phyloP scores from a whole-genome alignment of 2,329 filamentous ascomycete genomes.

The Erysiphe pisi region DNA sequence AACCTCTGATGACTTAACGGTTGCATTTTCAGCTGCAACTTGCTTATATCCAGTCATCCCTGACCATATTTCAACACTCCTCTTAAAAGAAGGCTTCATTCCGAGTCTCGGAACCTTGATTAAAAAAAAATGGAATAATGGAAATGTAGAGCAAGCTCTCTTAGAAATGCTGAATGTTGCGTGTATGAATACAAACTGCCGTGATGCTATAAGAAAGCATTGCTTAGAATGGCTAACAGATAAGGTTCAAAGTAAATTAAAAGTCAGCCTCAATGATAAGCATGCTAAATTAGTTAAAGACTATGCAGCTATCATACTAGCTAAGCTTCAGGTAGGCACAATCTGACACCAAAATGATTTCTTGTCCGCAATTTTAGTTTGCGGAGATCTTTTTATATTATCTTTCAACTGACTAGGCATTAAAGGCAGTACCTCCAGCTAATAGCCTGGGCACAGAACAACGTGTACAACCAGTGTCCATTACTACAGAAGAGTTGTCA shows the following conservation, averaged over 20 bases:
- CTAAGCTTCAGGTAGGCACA: conserved; percentile 54
- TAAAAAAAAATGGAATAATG: conserved; percentile 69
- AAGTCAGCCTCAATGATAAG: conserved; percentile 36
- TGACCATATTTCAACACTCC: conserved; percentile 62
- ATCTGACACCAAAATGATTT: conserved; percentile 30
- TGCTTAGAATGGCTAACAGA: conserved; percentile 81
- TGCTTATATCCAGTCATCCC: conserved; percentile 78
- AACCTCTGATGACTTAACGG: conserved; percentile 77
- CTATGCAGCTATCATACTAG: conserved; percentile 62
- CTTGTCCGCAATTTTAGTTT: too few species aligned
- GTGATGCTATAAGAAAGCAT: conserved; percentile 73
- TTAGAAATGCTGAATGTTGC: conserved; percentile 85
- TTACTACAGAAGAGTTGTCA: conserved; percentile 55
- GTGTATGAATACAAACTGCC: conserved; percentile 71
- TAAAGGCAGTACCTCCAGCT: conserved; percentile 36
- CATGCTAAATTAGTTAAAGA: conserved; percentile 54
- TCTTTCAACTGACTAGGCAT: conserved; percentile 37
- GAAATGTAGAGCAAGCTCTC: conserved; percentile 73
- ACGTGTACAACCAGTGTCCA: conserved; percentile 43
- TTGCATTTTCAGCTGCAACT: conserved; percentile 87
- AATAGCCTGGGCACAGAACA: conserved; percentile 36
- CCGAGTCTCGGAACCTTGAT: conserved; percentile 65
- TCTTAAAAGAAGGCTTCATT: conserved; percentile 81
- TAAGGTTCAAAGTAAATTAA: conserved; percentile 48
- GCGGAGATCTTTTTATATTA: conserved; percentile 25